These are phyloP conservation scores for Paraphoma sp. DNA, from an alignment of 2,329 filamentous ascomycete species.

Conservation along the genomic window DNA sequence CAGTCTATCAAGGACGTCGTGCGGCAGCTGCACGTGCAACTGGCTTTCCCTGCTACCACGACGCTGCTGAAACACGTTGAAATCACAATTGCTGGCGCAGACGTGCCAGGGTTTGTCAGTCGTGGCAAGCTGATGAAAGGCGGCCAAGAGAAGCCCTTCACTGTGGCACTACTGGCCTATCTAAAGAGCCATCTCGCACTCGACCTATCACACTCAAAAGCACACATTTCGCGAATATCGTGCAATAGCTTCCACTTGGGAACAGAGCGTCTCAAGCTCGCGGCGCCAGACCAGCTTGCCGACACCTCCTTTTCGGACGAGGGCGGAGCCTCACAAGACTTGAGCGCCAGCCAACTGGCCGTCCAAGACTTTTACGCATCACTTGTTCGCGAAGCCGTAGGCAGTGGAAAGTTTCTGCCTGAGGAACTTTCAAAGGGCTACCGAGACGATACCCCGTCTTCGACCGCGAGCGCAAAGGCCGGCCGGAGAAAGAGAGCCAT, in stretches of 20 bases:
- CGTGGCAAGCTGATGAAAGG: conserved; percentile 31
- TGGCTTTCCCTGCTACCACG: conserved; percentile 40
- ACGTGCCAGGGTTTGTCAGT: conserved; percentile 46
- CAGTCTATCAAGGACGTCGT: conserved; percentile 40
- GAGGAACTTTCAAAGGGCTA: conserved; percentile 17
- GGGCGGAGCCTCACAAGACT: conserved; percentile 26
- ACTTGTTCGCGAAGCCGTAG: conserved; percentile 41
- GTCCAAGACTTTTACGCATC: conserved; percentile 40
- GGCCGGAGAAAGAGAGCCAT: conserved; percentile 35
- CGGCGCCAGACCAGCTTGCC: conserved; percentile 32
- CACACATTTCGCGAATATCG: conserved; percentile 50
- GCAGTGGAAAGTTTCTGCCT: conserved; percentile 39
- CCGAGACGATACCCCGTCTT: conserved; percentile 32
- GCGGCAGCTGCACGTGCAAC: conserved; percentile 43
- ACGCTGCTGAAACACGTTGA: conserved; percentile 51
- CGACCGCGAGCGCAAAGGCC: conserved; percentile 22
- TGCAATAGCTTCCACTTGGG: conserved; percentile 52
- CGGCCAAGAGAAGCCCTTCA: conserved; percentile 43
- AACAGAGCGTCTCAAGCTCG: conserved; percentile 49
- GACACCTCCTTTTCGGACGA: conserved; percentile 34
- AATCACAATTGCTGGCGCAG: conserved; percentile 50
- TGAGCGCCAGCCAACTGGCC: conserved; percentile 39
- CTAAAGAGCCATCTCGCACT: conserved; percentile 51
- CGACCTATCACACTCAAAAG: conserved; percentile 46
- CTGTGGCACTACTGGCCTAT: conserved; percentile 48